Evolutionary conservation across 176 grass and related monocot genomes (phyloP), one percentile per base, ranked within the genome.

Genomic region (Metroxylon sagu): DNA sequence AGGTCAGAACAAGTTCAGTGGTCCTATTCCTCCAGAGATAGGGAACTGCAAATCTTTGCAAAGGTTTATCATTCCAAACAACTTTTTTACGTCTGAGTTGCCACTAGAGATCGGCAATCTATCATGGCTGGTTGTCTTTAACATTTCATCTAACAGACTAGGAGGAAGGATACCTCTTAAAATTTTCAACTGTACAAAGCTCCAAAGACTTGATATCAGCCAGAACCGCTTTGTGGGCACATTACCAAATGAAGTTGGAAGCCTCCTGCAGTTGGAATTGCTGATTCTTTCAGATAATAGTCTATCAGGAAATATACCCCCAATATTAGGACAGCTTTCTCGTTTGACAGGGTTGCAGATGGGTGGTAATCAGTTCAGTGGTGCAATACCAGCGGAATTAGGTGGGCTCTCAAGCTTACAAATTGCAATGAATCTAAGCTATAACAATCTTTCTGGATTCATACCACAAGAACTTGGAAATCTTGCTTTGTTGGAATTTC

Each of bases 351-450:
- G 79, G 29, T 75, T 98, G 53, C 94, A 98, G 76, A 89, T 98
- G 61, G 85, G 88, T 61, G 94, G 94, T 14, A 98, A 98, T 75
- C 77, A 69, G 19, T 93, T 98, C 26, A 81, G 74, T 18, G 88
- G 85, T 80, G 72, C 48, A 71, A 93, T 93, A 76, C 94, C 94
- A 5, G 81, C 81, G 74, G 94, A 93, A 58, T 65, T 98, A 35
- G 88, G 94, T 3, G 55, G 73, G 35, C 75, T 98, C 16, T 92
- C 94, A 53, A 98, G 88, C 59, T 66, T 98, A 70, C 94, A 98
- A 76, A 98, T 98, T 56, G 94, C 82, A 61, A 56, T 98, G 87
- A 98, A 98, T 85, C 73, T 98, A 64, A 98, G 93, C 71, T 83
- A 80, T 59, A 98, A 98, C 48, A 78, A 72, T 54, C 81, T 92